These are phyloP conservation scores for Calendula officinalis DNA, from an alignment of 129 eudicot species.

Conservation along the genomic window DNA sequence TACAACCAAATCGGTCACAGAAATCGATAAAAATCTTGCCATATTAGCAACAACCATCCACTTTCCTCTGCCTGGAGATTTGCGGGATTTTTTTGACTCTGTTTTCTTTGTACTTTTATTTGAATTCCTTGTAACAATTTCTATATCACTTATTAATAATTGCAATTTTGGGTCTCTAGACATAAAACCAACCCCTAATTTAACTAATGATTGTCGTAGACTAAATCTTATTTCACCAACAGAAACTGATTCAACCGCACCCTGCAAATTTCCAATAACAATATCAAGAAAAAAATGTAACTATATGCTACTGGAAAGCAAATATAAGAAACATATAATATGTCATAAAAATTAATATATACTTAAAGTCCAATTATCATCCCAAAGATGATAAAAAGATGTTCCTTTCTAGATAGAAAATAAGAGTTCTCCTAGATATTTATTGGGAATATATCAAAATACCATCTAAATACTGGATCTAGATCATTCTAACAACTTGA, in stretches of 20 bases:
- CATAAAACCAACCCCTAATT: slow-evolving; percentile 83
- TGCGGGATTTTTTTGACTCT: slow-evolving; percentile 22
- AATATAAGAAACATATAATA: no score
- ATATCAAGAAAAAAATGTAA: slow-evolving; percentile 7
- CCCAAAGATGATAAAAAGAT: slow-evolving; percentile 5
- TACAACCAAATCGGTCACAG: slow-evolving; percentile 68
- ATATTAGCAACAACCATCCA: slow-evolving; percentile 93
- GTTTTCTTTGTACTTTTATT: slow-evolving; percentile 47
- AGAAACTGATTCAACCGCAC: slow-evolving; percentile 80
- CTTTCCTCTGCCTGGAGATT: slow-evolving; percentile 75
- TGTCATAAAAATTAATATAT: no score
- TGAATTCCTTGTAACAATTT: slow-evolving; percentile 74
- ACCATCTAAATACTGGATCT: slow-evolving; percentile 17
- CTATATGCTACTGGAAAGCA: no score
- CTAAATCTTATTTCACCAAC: slow-evolving; percentile 95
- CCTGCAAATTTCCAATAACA: slow-evolving; percentile 54
- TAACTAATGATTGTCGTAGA: slow-evolving; percentile 87
- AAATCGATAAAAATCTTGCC: slow-evolving; percentile 84
- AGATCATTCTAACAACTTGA: not conserved
- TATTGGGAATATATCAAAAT: not conserved
- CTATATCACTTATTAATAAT: slow-evolving; percentile 75
- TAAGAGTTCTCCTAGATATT: not conserved
- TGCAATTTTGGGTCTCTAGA: slow-evolving; percentile 94
- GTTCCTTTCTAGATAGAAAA: slow-evolving; percentile 11
- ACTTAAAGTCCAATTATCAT: not conserved